These are phyloP conservation scores for Lobosporangium transversale DNA, from an alignment of 192 early-diverging fungal genomes.

Conservation along the genomic window DNA sequence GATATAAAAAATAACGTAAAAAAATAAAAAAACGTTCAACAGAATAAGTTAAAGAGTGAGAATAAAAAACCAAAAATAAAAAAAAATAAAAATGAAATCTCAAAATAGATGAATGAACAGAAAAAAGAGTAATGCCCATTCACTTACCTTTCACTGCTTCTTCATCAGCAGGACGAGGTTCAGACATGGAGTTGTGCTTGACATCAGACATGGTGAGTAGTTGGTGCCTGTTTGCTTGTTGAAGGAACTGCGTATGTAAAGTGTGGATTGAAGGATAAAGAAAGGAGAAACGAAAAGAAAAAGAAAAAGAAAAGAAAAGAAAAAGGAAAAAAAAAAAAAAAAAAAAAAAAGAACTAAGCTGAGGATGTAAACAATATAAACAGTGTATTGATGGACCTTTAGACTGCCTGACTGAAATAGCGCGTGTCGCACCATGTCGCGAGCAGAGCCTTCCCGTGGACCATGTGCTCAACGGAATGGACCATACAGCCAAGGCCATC, in stretches of 20 bases:
- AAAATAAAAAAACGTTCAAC: background rate
- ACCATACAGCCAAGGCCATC: no score
- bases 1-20: constrained; percentile 1
- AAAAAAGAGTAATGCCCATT: background rate
- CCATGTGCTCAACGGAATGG: no score
- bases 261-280: background rate
- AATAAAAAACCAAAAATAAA: constrained; percentile 1
- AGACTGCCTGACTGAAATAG: no score
- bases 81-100: background rate
- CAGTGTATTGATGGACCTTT: no score
- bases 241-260: background rate
- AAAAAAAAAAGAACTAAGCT: no score
- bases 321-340: background rate
- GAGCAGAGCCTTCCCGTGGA: no score
- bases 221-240: no score
- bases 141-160: constrained; percentile 41
- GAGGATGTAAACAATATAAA: no score
- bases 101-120: background rate
- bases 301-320: background rate
- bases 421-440: no score
- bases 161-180: constrained; percentile 51
- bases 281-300: background rate
- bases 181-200: constrained; percentile 56
- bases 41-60: background rate
- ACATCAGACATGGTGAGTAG: constrained; percentile 60